These are phyloP conservation scores for Entamoeba histolytica DNA, from an alignment of 208 protist genomes.

Conservation along the genomic window DNA sequence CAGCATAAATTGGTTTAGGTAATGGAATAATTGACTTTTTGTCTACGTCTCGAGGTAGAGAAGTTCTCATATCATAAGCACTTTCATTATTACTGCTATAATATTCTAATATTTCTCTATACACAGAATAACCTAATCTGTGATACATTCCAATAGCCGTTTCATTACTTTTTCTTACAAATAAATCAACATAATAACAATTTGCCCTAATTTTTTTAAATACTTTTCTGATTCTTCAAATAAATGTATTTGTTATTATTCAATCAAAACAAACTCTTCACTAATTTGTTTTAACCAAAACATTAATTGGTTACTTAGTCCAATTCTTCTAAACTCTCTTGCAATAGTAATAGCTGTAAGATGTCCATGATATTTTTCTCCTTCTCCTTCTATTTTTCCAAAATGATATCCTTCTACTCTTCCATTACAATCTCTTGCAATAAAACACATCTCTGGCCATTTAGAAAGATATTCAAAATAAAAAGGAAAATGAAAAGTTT, in stretches of 20 bases:
- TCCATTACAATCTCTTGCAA: neutral
- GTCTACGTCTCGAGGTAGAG: neutral
- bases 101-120: constrained; percentile 3
- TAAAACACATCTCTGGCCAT: neutral
- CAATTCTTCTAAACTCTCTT: constrained; percentile 75
- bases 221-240: too few relatives aligned
- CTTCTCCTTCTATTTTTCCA: constrained; percentile 76
- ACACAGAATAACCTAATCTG: constrained; percentile 7
- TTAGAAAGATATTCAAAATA: neutral
- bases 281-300: neutral
- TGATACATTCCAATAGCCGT: constrained; percentile 3
- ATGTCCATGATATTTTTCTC: constrained; percentile 80
- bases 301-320: constrained; percentile 26
- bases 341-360: constrained; percentile 90
- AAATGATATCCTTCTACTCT: constrained; percentile 37
- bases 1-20: neutral
- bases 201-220: neutral
- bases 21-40: constrained; percentile 1
- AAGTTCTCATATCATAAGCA: neutral
- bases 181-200: constrained; percentile 17
- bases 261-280: neutral
- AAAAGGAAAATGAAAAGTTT: neutral
- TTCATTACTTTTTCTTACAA: neutral
- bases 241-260: too few relatives aligned
- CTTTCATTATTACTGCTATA: neutral